These are phyloP conservation scores for Populus tomentosa DNA, from an alignment of 441 rosid species.

Conservation along the genomic window DNA sequence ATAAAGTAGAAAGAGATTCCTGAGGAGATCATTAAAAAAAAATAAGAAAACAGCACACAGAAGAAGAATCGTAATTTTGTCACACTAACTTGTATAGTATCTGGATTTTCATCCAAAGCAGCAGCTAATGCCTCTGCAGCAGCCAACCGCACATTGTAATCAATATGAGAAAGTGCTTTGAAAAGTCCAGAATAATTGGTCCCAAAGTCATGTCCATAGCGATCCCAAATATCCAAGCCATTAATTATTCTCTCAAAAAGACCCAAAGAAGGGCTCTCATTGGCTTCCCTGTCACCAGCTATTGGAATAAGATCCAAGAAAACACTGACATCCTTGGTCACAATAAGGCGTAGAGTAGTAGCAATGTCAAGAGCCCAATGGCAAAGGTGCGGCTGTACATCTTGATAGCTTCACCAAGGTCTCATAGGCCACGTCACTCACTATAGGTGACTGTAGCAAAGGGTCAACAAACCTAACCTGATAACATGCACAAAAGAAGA, in stretches of 20 bases:
- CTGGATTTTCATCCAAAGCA: constrained; percentile 93
- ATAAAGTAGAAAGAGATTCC: constrained; percentile 90
- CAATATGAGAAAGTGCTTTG: constrained; percentile 42
- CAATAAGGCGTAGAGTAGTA: no score
- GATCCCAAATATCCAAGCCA: no score
- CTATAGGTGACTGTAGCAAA: constrained; percentile 76
- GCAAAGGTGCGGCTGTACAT: constrained; percentile 10
- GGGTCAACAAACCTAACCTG: constrained; percentile 93
- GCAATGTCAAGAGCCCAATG: no score
- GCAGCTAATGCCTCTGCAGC: constrained; percentile 98
- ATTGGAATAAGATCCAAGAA: no score
- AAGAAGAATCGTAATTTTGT: constrained; percentile 3
- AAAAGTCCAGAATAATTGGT: constrained; percentile 28
- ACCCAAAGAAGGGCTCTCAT: no score
- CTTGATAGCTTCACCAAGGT: constrained; percentile 82
- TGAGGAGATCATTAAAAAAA: constrained; percentile 34
- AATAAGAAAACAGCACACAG: constrained; percentile 11
- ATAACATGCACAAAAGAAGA: constrained; percentile 10
- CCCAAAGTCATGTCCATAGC: no score
- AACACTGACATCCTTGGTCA: no score
- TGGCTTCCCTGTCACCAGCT: no score
- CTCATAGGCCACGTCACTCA: constrained; percentile 75
- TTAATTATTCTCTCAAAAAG: no score
- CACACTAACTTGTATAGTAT: constrained; percentile 70
- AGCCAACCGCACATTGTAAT: constrained; percentile 90